Evolutionary conservation across 129 eudicot species (phyloP), one percentile per base, ranked within the genome.

Genomic region (Gnaphalium uliginosum): DNA sequence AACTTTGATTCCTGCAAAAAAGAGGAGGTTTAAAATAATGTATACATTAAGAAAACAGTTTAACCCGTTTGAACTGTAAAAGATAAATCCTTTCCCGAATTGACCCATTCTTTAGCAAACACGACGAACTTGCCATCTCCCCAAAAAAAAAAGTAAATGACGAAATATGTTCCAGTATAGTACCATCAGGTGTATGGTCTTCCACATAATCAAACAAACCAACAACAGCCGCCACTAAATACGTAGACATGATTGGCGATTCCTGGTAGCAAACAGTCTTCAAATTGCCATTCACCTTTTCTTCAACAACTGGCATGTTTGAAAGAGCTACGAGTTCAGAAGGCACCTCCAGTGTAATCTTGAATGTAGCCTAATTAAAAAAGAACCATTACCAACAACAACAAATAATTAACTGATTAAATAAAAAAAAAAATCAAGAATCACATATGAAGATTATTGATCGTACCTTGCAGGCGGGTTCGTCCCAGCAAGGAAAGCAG

Each of bases 401-500:
- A 46, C 0, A n/a, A 46, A 46, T 13, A 11, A 46, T 46, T 2
- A 43, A 43, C 0, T 14, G 15, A 24, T 69, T 18, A 22, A 27
- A 46, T 50, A 17, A 41, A 27, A 46, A 60, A 17, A 41, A 29
- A 7, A 46, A 21, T 8, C n/a, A 19, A 66, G 61, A 32, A 48
- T 65, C 17, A 50, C 68, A 66, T 33, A 74, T 8, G 22, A 27
- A 73, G 59, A 74, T 24, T 53, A 58, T 50, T 19, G 30, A 6
- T 30, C 39, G n/a, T 66, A 94, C 98, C 96, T 95, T 95, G 71
- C 90, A 89, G 81, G 99, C 96, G 61, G 99, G 99, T 80, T 95
- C 99, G 78, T 95, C 99, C 99, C 99, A 95, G 65, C 99, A 95
- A 21, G 99, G 97, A 81, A 95, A 95, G 78, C 99, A 95, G 33